A percentile compares a stretch with the other conserved stretches of the same genome.
phyloP scores from a whole-genome alignment of 2,329 filamentous ascomycete species.

The Diaporthe vexans region DNA sequence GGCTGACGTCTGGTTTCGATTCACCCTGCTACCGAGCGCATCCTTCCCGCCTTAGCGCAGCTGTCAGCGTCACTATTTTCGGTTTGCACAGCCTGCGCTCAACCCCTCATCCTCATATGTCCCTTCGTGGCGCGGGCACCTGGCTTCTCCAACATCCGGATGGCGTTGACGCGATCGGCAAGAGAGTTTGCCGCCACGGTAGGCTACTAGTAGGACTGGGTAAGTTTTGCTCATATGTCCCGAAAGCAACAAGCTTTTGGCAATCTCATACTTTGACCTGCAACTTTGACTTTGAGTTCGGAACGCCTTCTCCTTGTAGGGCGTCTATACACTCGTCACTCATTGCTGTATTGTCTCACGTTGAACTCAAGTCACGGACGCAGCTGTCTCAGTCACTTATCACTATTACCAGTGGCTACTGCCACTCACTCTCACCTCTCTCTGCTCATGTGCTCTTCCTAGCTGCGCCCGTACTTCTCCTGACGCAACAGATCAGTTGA shows the following conservation, averaged over 20 bases:
- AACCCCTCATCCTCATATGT: neutral
- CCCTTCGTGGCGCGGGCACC: constrained; percentile 27
- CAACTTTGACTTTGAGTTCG: neutral
- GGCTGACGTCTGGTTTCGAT: neutral
- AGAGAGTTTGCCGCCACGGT: neutral
- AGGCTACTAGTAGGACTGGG: neutral
- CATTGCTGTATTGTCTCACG: neutral
- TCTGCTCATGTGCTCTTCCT: neutral
- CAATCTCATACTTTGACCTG: neutral
- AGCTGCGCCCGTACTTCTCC: neutral
- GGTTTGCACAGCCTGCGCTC: constrained; percentile 19
- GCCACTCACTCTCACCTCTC: neutral
- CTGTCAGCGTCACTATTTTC: constrained; percentile 21
- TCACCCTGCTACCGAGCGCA: constrained; percentile 8
- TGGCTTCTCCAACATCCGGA: constrained; percentile 28
- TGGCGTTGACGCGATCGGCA: neutral
- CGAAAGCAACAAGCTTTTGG: neutral
- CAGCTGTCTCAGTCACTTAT: neutral
- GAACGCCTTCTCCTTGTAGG: neutral
- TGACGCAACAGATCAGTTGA: constrained; percentile 6
- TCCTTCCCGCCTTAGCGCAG: neutral
- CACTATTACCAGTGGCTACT: neutral
- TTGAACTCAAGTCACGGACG: neutral
- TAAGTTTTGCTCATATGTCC: neutral
- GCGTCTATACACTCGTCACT: neutral